phyloP scores from a whole-genome alignment of 2,329 filamentous ascomycete species.

The Epichloe sp. region DNA sequence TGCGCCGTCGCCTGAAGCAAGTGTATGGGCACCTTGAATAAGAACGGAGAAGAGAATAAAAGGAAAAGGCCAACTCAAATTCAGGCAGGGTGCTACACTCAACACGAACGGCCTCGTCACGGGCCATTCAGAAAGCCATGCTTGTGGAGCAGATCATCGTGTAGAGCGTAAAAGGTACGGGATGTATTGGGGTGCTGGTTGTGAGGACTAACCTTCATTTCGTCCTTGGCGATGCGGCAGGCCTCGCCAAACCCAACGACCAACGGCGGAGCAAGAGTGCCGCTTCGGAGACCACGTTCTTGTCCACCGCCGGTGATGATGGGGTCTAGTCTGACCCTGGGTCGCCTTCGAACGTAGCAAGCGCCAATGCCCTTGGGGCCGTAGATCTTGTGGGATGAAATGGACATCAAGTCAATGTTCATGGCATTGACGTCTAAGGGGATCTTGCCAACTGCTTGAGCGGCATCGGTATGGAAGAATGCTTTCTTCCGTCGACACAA shows the following conservation, averaged over 20 bases:
- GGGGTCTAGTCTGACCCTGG: conserved; percentile 85
- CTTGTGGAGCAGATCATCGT: conserved; percentile 79
- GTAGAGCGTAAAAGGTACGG: conserved; percentile 10
- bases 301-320: conserved; percentile 95
- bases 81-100: conserved; percentile 59
- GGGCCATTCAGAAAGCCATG: conserved; percentile 78
- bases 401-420: conserved; percentile 98
- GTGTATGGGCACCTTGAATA: not conserved
- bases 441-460: conserved; percentile 98
- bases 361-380: conserved; percentile 95
- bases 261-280: conserved; percentile 79
- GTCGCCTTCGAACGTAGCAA: conserved; percentile 86
- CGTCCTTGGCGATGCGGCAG: conserved; percentile 78
- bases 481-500: conserved; percentile 84
- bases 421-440: conserved; percentile 92
- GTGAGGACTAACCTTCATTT: conserved; percentile 63
- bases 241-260: conserved; percentile 93
- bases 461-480: conserved; percentile 95
- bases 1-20: not conserved
- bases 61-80: conserved; percentile 4
- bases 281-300: conserved; percentile 86
- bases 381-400: conserved; percentile 97
- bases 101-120: conserved; percentile 46
- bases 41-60: not conserved
- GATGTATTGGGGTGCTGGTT: not conserved